Base-by-base conservation (phyloP, 2,329 filamentous ascomycete genomes). In the Hypocrella siamensis region DNA sequence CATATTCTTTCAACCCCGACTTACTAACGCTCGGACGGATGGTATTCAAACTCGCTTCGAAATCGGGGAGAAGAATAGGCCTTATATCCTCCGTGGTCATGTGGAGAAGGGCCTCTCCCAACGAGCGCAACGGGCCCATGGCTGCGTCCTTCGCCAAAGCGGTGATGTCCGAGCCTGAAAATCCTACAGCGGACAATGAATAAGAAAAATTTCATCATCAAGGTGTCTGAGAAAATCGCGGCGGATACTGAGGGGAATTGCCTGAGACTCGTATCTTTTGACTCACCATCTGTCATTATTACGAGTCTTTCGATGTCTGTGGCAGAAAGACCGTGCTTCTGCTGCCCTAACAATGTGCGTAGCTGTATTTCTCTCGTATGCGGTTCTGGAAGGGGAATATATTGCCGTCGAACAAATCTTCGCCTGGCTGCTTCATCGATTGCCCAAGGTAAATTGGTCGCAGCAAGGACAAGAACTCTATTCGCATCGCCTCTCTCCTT, bases 61-160 rank as follows among this genome's bases (percentile, higher is more conserved):
- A 98, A 51, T 98, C 90, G 25, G 65, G 51, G 34, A 93, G 70
- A 32, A 70, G 68, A 38, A 98, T 96, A 1, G 86, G 78, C 10
- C 86, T 69, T 42, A 98, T 96, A 43, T 96, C 75, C 38, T 98
- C 90, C 70, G 90, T 93, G 0, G 79, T 81, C 66, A 92, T 96
- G 41, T 82, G 76, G 21, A 98, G 64, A 19, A 98, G 60, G 26
- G 80, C 83, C 51, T 96, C 90, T 17, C 90, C 90, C 3, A 96
- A 63, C 32, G 84, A 88, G 19, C 90, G 73, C 10, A 98, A 61
- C 1, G 90, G 90, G 0, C 90, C 88, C 90, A 98, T 98, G 3
- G 90, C 90, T 7, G 90, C 90, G 50, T 98, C 90, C 56, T 98
- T 98, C 6, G 90, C 90, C 7, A 98, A 63, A 2, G 90, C 86